Conservation (phyloP, 306 rosid genomes). For the Alnus rubra region DNA sequence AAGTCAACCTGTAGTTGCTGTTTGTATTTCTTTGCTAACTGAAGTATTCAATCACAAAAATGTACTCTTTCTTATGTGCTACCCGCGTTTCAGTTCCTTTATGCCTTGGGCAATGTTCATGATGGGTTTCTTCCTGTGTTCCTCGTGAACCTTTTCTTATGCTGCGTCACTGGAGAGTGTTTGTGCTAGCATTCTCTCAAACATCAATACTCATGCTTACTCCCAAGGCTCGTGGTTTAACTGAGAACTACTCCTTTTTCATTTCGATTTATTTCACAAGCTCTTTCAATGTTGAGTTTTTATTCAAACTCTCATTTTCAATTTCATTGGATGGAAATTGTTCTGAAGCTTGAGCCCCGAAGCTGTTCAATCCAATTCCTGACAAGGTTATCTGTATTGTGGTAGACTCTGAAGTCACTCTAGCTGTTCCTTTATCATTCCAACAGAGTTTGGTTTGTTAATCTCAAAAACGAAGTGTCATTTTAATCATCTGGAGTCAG, state of each 20-base stretch:
- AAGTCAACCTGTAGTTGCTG: constrained; percentile 24
- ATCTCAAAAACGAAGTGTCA: not conserved
- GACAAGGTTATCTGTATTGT: constrained; percentile 2
- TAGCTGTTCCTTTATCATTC: constrained; percentile 8
- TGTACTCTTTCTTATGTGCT: not conserved
- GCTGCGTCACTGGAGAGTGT: constrained; percentile 15
- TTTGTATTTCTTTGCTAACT: not conserved
- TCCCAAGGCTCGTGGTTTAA: constrained; percentile 20
- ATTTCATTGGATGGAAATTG: constrained; percentile 18
- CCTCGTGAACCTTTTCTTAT: constrained; percentile 24
- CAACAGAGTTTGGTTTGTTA: not conserved
- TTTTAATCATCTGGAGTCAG: constrained; percentile 22
- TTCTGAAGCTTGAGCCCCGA: constrained; percentile 22
- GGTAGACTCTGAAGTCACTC: constrained; percentile 11
- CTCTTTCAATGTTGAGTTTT: constrained; percentile 16
- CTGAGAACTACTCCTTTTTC: not conserved
- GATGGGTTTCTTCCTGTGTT: constrained; percentile 20
- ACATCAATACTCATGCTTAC: constrained; percentile 13
- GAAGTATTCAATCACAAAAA: constrained; percentile 15
- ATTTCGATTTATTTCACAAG: not conserved
- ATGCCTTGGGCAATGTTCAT: constrained; percentile 22
- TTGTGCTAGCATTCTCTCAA: constrained; percentile 31
- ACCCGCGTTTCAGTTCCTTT: constrained; percentile 5
- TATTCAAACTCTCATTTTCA: constrained; percentile 15
- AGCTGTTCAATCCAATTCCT: constrained; percentile 21